Base-by-base conservation (phyloP, 345 rosid species). In the Carallia pectinifolia region DNA sequence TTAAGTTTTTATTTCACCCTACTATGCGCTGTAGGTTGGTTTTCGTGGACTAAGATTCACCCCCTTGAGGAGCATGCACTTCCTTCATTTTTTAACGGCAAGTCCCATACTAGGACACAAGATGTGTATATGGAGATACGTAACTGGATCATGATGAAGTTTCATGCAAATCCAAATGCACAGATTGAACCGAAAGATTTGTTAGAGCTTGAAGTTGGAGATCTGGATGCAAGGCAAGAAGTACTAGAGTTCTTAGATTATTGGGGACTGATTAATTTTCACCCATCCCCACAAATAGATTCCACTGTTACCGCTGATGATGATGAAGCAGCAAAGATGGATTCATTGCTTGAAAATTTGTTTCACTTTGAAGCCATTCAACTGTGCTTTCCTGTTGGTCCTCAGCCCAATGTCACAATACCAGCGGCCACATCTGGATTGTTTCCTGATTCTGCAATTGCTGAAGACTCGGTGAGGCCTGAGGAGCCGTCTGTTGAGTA, bases 241-340 rank as follows among this genome's bases (percentile, higher is more conserved):
- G 89, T 96, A 71, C 77, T 92, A 78, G 96, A 96, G 80, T 96
- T 96, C 84, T 82, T 96, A 87, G 98, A 96, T 64, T 90, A 88
- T 80, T 96, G 98, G 99, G 99, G 99, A 74, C 84, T 96, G 83
- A 89, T 92, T 72, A 96, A 96, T 79, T 96, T 96, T 73, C 99
- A 96, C 68, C 98, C 98, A 55, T 86, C 89, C 66, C 92, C 82
- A 27, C 79, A 84, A 44, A 58, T 62, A 56, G 95, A 83, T 62
- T 44, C 85, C 72, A 50, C 78, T 68, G 56, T 80, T 50, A 75
- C 53, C 68, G 77, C 71, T 61, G 85, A 79, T 76, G 61, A 69
- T 76, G 84, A 73, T 65, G 82, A 39, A 47, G 75, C 56, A 30
- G 77, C 79, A 39, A 67, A 79, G 62, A 84, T 78, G 65, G 89